These are phyloP conservation scores for Helichrysum umbraculigerum DNA, from an alignment of 129 eudicot genomes.

Conservation along the genomic window DNA sequence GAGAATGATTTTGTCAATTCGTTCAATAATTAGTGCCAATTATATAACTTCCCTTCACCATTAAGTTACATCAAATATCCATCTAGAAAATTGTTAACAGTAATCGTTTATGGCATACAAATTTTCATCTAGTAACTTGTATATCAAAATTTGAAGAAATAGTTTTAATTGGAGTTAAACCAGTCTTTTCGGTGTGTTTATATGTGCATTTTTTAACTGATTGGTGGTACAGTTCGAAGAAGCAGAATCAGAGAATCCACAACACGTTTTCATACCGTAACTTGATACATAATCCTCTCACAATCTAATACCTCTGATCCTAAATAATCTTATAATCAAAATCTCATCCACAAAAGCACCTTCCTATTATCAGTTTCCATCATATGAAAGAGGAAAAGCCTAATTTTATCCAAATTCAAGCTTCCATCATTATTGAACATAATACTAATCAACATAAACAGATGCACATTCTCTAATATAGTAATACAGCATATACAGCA, in stretches of 20 bases:
- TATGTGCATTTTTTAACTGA: neutral
- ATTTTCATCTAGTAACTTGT: neutral
- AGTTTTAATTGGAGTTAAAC: neutral
- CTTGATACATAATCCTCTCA: neutral
- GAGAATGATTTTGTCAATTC: too few species aligned
- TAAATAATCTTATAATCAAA: too few species aligned
- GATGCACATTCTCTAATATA: neutral
- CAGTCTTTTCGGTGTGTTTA: neutral
- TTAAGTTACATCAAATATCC: too few species aligned
- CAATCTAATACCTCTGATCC: neutral
- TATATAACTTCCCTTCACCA: too few species aligned
- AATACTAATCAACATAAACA: neutral
- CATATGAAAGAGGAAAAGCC: too few species aligned
- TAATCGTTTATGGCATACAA: neutral
- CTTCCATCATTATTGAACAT: neutral
- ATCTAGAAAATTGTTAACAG: too few species aligned
- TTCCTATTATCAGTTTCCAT: neutral
- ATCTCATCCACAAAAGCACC: neutral
- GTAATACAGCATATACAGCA: neutral
- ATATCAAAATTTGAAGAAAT: constrained; percentile 7
- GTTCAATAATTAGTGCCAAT: too few species aligned
- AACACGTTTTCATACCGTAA: neutral
- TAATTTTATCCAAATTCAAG: neutral
- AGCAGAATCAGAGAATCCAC: too few species aligned
- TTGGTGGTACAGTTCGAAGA: neutral